phyloP scores from a whole-genome alignment of 352 stramenopile genomes.

The Pythium phragmiticola region DNA sequence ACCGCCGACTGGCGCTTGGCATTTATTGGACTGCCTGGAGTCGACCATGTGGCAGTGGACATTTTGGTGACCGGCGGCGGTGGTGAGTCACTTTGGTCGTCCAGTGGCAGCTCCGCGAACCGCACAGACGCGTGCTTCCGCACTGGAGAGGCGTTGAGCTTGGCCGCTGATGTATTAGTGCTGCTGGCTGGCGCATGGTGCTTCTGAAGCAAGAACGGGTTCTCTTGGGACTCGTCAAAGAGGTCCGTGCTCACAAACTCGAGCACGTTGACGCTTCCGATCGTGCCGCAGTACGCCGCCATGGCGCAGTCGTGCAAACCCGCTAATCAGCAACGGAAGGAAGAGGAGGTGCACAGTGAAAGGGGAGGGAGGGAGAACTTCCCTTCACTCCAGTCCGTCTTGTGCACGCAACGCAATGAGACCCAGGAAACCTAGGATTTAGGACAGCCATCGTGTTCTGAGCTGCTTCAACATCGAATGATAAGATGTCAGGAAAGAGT shows the following conservation, averaged over 20 bases:
- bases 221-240: conserved; percentile 74
- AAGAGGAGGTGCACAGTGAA: too few species aligned
- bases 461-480: too few species aligned
- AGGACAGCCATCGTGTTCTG: too few species aligned
- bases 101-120: conserved; percentile 39
- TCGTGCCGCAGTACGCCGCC: conserved; percentile 53
- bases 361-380: neutral
- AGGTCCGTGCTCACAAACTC: conserved; percentile 68
- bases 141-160: conserved; percentile 1
- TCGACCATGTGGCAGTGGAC: neutral
- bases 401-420: too few species aligned
- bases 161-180: neutral
- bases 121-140: conserved; percentile 17
- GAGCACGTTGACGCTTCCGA: conserved; percentile 67
- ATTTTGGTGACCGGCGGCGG: conserved; percentile 1
- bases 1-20: conserved; percentile 18
- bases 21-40: neutral
- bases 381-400: too few species aligned
- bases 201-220: conserved; percentile 54
- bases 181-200: neutral
- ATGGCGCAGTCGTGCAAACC: neutral
- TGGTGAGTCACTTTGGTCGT: conserved; percentile 24
- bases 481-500: too few species aligned
- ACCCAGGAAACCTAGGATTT: too few species aligned
- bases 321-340: neutral